A percentile compares a stretch with the other conserved stretches of the same genome.
phyloP scores from a whole-genome alignment of 73 alveolate species.

The Stentor roeselii region DNA sequence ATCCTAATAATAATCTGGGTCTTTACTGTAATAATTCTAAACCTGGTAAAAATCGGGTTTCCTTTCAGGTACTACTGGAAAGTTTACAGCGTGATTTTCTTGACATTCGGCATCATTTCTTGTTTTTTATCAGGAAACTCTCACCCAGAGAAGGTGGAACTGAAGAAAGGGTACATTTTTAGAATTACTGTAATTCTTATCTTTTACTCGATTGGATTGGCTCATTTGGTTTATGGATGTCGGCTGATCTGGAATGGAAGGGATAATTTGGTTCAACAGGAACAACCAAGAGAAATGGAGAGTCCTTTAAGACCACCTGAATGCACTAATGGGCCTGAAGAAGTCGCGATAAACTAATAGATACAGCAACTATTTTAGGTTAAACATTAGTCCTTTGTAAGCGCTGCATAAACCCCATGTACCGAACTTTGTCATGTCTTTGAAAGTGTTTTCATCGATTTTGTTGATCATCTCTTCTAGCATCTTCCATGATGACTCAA shows the following conservation, averaged over 20 bases:
- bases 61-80: background rate
- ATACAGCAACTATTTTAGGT: too few species aligned
- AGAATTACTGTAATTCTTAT: background rate
- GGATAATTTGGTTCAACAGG: too few species aligned
- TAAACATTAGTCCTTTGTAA: too few species aligned
- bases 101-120: background rate
- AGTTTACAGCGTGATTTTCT: background rate
- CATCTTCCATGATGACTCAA: background rate
- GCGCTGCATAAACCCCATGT: too few species aligned
- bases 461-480: too few species aligned
- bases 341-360: too few species aligned
- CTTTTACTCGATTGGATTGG: background rate
- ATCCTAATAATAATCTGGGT: background rate
- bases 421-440: too few species aligned
- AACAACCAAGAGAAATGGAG: too few species aligned
- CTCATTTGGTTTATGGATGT: background rate
- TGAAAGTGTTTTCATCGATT: too few species aligned
- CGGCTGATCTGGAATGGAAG: too few species aligned
- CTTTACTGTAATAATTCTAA: background rate
- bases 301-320: too few species aligned
- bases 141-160: background rate
- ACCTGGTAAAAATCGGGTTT: background rate
- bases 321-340: too few species aligned
- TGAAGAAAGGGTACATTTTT: background rate
- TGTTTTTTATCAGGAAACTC: background rate